Evolutionary conservation across 2,329 filamentous ascomycete genomes (phyloP), one percentile per base, ranked within the genome.

Genomic region (Alternaria sp.): DNA sequence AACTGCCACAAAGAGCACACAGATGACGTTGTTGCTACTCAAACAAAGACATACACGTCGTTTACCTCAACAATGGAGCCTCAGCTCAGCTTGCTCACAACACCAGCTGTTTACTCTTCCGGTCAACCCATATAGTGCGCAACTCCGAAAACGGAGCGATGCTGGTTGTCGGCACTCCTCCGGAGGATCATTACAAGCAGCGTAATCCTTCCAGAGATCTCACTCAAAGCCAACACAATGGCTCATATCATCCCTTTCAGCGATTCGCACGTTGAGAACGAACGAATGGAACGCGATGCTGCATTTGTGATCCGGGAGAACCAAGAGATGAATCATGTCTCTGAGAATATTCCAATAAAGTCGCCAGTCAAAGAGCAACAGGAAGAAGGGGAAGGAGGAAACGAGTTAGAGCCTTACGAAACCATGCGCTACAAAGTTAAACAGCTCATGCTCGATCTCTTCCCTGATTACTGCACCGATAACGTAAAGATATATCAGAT

Each of bases 391-490:
- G 32, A 36, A 36, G 32, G 6, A 5, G 8, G 38, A 36, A 16
- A 16, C 7, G 30, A 24, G 9, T 20, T 36, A n/a, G 30, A 49
- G 9, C 30, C 32, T 9, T 38, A 36, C 46, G 46, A 49, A 26
- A 16, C n/a, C 11, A 16, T 55, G 14, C 34, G 46, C 32, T 9
- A 32, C 4, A 47, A 49, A 7, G 26, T 32, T 14, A 7, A n/a
- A 7, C 32, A 55, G 39, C 53, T 49, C 16, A 32, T 55, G 24
- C 43, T 41, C 12, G 43, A 49, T 36, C 43, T 55, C 8, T 55
- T 55, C 8, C 53, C 53, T 22, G 43, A 12, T 22, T 39, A 55
- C 34, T 18, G n/a, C 7, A 4, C 34, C 6, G 7, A 36, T 24
- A 43, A 48, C n/a, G 32, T 55, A 4, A 24, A 48, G 9, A n/a